Base-by-base conservation (phyloP, 352 stramenopile genomes). In the Globisporangium megalacanthum region DNA sequence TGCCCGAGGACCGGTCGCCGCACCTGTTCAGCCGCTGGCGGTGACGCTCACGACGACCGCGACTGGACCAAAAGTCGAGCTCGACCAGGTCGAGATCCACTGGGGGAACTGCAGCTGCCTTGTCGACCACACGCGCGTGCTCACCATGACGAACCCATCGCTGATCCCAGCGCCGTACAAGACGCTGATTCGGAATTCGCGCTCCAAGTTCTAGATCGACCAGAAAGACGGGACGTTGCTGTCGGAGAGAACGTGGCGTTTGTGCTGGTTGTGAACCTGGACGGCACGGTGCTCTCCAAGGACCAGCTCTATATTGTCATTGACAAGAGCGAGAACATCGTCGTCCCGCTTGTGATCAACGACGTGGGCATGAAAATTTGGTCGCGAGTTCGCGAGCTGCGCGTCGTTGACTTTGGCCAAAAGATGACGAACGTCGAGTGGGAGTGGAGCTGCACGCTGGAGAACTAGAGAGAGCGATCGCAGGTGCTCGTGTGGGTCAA, bases 281-380 rank as follows among this genome's bases (percentile, higher is more conserved):
- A 98, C 68, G 95, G 98, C 59, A 97, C 91, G n/a, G 74, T 90
- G 6, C 46, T 89, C 13, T 93, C 96, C 65, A 94, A 93, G 55
- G 95, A 98, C 59, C 88, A 98, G 57, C 73, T 98, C 1, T 86
- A 98, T 61, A 87, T 98, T 50, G 69, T 98, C 52, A 79, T 98
- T 22, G 72, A 75, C 0, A 88, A 98, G 50, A 94, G 94, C 11
- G 91, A 97, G 3, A 97, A 89, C 36, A 46, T 98, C 7, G 67
- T 94, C 2, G 70, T 98, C 6, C 86, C 89, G 0, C 73, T 98
- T 9, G 64, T 72, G 8, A 96, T 97, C 48, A 88, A 80, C 69
- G 95, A 95, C n/a, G 92, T 80, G 20, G 95, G 94, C 13, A 98
- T 92, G 15, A 98, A 93, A 10, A 96, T 98, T 66, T 97, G 88